phyloP scores from a whole-genome alignment of 495 filamentous ascomycete species.

The Talaromyces liani region DNA sequence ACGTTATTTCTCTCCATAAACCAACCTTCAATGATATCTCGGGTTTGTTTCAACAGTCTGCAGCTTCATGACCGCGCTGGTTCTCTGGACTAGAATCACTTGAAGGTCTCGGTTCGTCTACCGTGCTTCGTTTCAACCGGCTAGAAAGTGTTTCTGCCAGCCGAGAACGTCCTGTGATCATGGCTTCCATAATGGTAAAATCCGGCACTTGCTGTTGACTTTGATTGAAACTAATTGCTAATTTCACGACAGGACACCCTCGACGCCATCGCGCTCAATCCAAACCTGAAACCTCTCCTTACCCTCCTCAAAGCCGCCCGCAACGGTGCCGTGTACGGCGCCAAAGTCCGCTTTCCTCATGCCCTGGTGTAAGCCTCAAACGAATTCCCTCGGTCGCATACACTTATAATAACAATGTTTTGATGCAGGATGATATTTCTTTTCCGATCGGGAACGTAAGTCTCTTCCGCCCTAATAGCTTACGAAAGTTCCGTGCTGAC shows the following conservation, averaged over 20 bases:
- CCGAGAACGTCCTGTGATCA: not conserved
- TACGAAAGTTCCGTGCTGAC: not conserved
- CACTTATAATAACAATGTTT: not conserved
- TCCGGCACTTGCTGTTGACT: not conserved
- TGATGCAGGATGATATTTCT: slow-evolving; percentile 76
- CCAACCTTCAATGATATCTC: not conserved
- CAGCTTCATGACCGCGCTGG: not conserved
- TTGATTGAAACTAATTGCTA: not conserved
- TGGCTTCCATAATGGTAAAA: slow-evolving; percentile 10
- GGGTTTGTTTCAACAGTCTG: not conserved
- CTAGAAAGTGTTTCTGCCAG: not conserved
- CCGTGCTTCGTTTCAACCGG: not conserved
- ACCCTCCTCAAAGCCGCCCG: slow-evolving; percentile 81
- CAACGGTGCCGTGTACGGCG: slow-evolving; percentile 94
- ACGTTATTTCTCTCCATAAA: not conserved
- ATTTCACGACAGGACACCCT: slow-evolving; percentile 17
- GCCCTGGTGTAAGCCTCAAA: slow-evolving; percentile 72
- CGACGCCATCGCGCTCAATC: slow-evolving; percentile 71
- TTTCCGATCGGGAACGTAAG: slow-evolving; percentile 83
- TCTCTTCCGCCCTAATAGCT: slow-evolving; percentile 6
- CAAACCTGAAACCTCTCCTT: slow-evolving; percentile 72
- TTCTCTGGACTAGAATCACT: not conserved
- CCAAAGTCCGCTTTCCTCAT: slow-evolving; percentile 98
- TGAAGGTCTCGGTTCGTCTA: not conserved
- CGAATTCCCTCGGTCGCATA: not conserved